These are phyloP conservation scores for Rubia peregrina DNA, from an alignment of 305 asterid genomes.

Conservation along the genomic window DNA sequence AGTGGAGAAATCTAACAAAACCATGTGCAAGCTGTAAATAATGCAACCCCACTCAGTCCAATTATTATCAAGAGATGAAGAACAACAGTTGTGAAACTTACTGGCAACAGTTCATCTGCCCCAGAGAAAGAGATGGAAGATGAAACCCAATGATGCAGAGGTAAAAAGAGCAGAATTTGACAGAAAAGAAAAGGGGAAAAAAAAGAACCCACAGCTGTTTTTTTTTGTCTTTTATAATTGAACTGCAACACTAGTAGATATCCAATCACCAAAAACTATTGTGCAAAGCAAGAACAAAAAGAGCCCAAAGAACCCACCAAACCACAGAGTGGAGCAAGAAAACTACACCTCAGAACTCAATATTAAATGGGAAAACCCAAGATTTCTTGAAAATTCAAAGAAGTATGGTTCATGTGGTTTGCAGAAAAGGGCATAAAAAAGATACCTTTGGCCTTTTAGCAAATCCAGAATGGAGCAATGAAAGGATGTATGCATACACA, in stretches of 20 bases:
- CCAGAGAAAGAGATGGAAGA: slow-evolving; percentile 4
- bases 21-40: slow-evolving; percentile 28
- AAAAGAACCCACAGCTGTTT: slow-evolving; percentile 20
- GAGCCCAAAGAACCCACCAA: background rate
- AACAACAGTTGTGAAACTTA: slow-evolving; percentile 19
- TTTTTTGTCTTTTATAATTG: slow-evolving; percentile 18
- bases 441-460: slow-evolving; percentile 13
- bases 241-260: slow-evolving; percentile 19
- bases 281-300: background rate
- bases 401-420: slow-evolving; percentile 11
- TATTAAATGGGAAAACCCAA: background rate
- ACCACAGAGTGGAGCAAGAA: background rate
- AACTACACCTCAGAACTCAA: slow-evolving; percentile 33
- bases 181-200: background rate
- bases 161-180: slow-evolving; percentile 2
- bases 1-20: slow-evolving; percentile 10
- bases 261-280: slow-evolving; percentile 7
- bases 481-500: background rate
- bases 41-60: slow-evolving; percentile 19
- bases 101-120: slow-evolving; percentile 14
- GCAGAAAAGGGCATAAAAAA: slow-evolving; percentile 13
- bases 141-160: background rate
- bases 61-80: slow-evolving; percentile 12
- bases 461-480: slow-evolving; percentile 21
- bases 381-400: background rate